Percentiles rank a stretch among this genome's conserved stretches.
phyloP scores from a whole-genome alignment of 129 eudicot species.

The Centaurea solstitialis region DNA sequence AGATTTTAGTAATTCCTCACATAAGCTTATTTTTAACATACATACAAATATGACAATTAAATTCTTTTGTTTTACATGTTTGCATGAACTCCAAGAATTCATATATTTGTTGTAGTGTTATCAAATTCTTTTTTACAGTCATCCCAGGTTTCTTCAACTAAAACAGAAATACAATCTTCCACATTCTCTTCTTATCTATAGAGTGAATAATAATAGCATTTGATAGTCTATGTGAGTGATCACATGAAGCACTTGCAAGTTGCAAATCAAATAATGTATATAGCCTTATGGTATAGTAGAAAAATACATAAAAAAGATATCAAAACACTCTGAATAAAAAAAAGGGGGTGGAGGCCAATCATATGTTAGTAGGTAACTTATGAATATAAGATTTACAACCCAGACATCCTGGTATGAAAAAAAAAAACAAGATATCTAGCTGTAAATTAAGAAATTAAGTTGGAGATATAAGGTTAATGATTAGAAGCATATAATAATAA shows the following conservation, averaged over 20 bases:
- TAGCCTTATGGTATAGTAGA: too few species aligned
- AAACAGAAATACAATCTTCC: neutral
- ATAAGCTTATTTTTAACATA: neutral
- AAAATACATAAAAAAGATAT: too few species aligned
- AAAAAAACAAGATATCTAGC: conserved; percentile 5
- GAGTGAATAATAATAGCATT: neutral
- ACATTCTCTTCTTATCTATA: neutral
- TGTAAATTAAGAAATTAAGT: conserved; percentile 4
- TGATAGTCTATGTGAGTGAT: neutral
- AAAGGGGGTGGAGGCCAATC: neutral
- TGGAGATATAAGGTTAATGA: conserved; percentile 4
- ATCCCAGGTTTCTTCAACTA: neutral
- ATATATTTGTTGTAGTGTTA: neutral
- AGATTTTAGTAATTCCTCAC: neutral
- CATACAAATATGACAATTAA: neutral
- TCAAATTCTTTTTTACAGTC: neutral
- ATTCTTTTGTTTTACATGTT: neutral
- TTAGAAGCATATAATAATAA: neutral
- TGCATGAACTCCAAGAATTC: neutral
- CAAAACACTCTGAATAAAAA: too few species aligned
- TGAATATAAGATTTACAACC: neutral
- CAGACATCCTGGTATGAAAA: neutral
- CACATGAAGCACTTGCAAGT: neutral
- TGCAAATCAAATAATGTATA: neutral
- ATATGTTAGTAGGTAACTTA: neutral